A percentile compares a stretch with the other conserved stretches of the same genome.
phyloP scores from a whole-genome alignment of 768 basidiomycete species.

The Tulasnella sp. region DNA sequence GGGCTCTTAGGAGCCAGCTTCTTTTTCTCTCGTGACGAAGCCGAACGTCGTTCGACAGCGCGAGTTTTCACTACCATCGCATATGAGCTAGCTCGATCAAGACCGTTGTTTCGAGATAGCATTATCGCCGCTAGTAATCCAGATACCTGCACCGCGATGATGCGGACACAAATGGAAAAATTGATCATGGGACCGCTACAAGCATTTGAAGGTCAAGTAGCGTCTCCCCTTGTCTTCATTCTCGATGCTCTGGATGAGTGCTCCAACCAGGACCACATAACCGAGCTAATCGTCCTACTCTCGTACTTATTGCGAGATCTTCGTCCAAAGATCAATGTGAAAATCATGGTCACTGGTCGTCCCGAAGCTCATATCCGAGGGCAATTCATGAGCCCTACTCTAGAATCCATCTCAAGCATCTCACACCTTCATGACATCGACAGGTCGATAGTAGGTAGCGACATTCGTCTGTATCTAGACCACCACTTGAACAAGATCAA shows the following conservation, averaged over 20 bases:
- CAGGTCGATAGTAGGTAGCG: not conserved
- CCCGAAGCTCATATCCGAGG: conserved; percentile 23
- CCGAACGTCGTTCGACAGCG: conserved; percentile 18
- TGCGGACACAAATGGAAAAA: conserved; percentile 19
- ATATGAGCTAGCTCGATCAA: conserved; percentile 22
- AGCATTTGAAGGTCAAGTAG: conserved; percentile 12
- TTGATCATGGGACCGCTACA: conserved; percentile 17
- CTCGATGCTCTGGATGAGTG: conserved; percentile 32
- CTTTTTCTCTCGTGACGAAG: conserved; percentile 24
- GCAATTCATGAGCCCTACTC: not conserved
- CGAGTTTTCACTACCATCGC: conserved; percentile 27
- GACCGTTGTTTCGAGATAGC: not conserved
- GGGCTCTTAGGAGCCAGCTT: conserved; percentile 27
- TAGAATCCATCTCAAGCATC: not conserved
- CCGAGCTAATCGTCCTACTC: conserved; percentile 21
- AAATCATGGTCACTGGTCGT: conserved; percentile 26
- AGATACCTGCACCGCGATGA: conserved; percentile 5
- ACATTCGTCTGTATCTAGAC: conserved; percentile 14
- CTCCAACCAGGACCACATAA: not conserved
- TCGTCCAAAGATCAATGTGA: conserved; percentile 23
- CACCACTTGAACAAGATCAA: not conserved
- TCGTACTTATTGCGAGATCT: not conserved
- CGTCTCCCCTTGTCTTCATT: conserved; percentile 23
- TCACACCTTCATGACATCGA: conserved; percentile 14
- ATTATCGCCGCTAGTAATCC: conserved; percentile 10